These are phyloP conservation scores for Lipomyces starkeyi DNA, from an alignment of 805 yeast species.

Conservation along the genomic window DNA sequence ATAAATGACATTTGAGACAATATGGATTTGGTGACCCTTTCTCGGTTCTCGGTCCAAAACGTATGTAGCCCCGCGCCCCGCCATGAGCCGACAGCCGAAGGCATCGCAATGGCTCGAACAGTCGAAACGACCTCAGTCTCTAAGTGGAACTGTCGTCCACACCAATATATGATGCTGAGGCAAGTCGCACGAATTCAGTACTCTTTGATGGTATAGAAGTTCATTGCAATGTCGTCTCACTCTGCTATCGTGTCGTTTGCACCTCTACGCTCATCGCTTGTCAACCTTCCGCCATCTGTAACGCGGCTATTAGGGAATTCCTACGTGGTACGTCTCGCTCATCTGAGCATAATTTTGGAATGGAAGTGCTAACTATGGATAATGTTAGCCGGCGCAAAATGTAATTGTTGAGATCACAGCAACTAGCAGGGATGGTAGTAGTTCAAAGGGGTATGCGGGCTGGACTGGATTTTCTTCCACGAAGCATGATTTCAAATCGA, in stretches of 20 bases:
- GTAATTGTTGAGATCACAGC: conserved; percentile 56
- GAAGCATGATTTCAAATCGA: conserved; percentile 32
- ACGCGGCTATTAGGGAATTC: conserved; percentile 56
- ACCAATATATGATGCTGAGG: not conserved
- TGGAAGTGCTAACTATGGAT: not conserved
- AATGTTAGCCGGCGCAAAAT: conserved; percentile 55
- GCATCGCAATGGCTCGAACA: not conserved
- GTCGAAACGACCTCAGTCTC: not conserved
- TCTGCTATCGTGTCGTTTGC: conserved; percentile 47
- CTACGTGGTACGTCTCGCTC: conserved; percentile 51
- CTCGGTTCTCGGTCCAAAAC: not conserved
- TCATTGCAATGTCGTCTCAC: conserved; percentile 41
- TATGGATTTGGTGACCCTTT: not conserved
- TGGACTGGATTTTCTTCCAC: conserved; percentile 66
- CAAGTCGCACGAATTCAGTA: not conserved
- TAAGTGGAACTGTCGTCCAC: not conserved
- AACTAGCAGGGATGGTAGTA: conserved; percentile 38
- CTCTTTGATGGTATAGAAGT: not conserved
- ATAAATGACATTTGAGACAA: not conserved
- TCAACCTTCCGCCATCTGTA: conserved; percentile 59
- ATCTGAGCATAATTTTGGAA: not conserved
- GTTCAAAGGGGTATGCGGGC: conserved; percentile 55
- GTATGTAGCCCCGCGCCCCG: not conserved
- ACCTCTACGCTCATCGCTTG: conserved; percentile 56
- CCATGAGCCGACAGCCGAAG: not conserved